Evolutionary conservation across 176 grass and related monocot genomes (phyloP).

Genomic region (Neostapfia colusana): DNA sequence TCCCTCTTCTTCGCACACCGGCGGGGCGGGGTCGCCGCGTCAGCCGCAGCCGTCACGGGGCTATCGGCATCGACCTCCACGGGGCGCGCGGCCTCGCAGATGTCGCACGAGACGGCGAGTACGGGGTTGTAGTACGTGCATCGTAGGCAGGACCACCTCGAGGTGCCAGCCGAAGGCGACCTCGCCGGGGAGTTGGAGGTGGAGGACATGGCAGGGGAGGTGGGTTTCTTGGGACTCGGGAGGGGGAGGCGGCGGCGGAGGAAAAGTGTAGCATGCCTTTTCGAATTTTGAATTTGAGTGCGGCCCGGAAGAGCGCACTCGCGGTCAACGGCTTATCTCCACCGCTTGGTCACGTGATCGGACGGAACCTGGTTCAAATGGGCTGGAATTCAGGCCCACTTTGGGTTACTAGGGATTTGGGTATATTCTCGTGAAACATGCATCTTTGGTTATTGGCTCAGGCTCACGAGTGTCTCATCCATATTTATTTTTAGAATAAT

Average conservation of each 20-base stretch:
- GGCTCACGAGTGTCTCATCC: too few relatives aligned
- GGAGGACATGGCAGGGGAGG: not conserved
- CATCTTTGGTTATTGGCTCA: too few relatives aligned
- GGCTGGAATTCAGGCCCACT: too few relatives aligned
- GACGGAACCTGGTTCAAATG: too few relatives aligned
- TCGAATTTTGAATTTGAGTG: not conserved
- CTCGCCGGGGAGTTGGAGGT: not conserved
- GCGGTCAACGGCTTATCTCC: too few relatives aligned
- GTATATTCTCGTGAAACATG: too few relatives aligned
- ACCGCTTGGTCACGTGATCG: too few relatives aligned
- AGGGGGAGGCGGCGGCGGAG: not conserved
- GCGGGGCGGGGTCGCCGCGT: not conserved
- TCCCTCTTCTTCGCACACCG: not conserved
- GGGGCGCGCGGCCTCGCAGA: slow-evolving; percentile 39
- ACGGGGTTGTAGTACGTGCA: slow-evolving; percentile 52
- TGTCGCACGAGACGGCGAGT: slow-evolving; percentile 22
- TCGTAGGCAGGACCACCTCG: slow-evolving; percentile 43
- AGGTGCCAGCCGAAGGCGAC: not conserved
- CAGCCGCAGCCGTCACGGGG: slow-evolving; percentile 24
- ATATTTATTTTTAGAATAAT: too few relatives aligned
- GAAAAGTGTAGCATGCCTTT: not conserved
- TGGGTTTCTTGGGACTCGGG: not conserved
- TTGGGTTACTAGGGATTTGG: too few relatives aligned
- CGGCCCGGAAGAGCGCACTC: too few relatives aligned
- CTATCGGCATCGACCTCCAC: slow-evolving; percentile 50